Conservation (phyloP, 805 yeast genomes). For the Ogataea zsoltii region DNA sequence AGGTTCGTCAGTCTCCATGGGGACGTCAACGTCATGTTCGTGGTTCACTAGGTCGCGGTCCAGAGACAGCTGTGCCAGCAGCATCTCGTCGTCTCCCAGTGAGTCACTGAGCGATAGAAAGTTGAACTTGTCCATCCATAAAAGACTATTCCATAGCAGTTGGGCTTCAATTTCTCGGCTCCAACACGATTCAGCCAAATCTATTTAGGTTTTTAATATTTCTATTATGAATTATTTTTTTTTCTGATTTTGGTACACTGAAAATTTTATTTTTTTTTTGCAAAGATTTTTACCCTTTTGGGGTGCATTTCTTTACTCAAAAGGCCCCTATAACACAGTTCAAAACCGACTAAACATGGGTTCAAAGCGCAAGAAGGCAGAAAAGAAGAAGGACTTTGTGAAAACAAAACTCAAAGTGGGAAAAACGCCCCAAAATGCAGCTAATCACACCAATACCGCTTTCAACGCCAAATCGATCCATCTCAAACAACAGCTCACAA, state of each 20-base stretch:
- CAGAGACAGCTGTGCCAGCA: constrained; percentile 13
- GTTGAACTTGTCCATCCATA: constrained; percentile 15
- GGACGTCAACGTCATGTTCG: constrained; percentile 1
- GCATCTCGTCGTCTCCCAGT: constrained; percentile 13
- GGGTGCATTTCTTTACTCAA: background rate
- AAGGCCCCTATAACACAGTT: background rate
- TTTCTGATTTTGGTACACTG: background rate
- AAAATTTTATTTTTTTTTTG: background rate
- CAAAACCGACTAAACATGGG: constrained; percentile 37
- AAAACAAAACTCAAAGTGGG: constrained; percentile 88
- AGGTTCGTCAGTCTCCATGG: background rate
- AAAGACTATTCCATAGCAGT: background rate
- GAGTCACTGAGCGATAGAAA: constrained; percentile 13
- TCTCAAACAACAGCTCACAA: constrained; percentile 38
- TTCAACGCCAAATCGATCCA: constrained; percentile 66
- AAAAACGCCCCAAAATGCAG: constrained; percentile 68
- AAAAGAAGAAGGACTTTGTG: constrained; percentile 71
- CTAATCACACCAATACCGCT: constrained; percentile 82
- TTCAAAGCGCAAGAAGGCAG: constrained; percentile 57
- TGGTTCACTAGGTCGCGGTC: constrained; percentile 1
- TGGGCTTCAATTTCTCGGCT: background rate
- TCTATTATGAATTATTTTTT: background rate
- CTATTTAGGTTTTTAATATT: background rate
- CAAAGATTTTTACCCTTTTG: background rate
- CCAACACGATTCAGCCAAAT: too few species aligned